A percentile compares a stretch with the other conserved stretches of the same genome.
These are phyloP conservation scores for Polytrichum commune DNA, from an alignment of 225 moss, liverwort and hornwort genomes.

Conservation along the genomic window DNA sequence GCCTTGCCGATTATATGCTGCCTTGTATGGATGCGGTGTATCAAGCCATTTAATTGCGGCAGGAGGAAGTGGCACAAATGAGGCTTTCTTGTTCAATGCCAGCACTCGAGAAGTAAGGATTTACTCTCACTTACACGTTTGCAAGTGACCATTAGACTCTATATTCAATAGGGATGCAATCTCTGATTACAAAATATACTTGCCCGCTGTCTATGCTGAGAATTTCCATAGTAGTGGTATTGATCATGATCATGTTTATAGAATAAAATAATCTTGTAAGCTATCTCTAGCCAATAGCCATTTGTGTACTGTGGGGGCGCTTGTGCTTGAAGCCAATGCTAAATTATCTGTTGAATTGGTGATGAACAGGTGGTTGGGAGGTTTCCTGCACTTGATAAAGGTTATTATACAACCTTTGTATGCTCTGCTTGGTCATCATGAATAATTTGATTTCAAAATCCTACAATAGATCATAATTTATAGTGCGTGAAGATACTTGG, in stretches of 20 bases:
- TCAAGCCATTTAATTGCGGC: slow-evolving; percentile 46
- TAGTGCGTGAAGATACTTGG: not conserved
- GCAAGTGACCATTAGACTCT: not conserved
- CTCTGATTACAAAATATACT: too few species aligned
- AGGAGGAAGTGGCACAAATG: slow-evolving; percentile 80
- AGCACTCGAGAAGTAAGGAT: slow-evolving; percentile 32
- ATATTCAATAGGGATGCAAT: too few species aligned
- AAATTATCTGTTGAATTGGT: not conserved
- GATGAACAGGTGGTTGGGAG: slow-evolving; percentile 21
- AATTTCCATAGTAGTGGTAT: not conserved
- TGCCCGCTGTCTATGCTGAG: not conserved
- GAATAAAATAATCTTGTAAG: not conserved
- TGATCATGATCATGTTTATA: not conserved
- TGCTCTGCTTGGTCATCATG: too few species aligned
- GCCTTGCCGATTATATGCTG: slow-evolving; percentile 70
- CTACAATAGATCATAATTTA: not conserved
- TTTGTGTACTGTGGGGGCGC: not conserved
- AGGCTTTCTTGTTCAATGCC: slow-evolving; percentile 44
- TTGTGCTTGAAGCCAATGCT: too few species aligned
- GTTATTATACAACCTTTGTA: slow-evolving; percentile 1
- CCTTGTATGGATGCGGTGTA: slow-evolving; percentile 47
- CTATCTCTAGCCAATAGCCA: not conserved
- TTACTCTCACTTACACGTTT: not conserved
- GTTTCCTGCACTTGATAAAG: slow-evolving; percentile 21
- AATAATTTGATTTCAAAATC: not conserved